A percentile compares a stretch with the other conserved stretches of the same genome.
Evolutionary conservation across 352 stramenopile species (phyloP).

Genomic region (Globisporangium nodosum): DNA sequence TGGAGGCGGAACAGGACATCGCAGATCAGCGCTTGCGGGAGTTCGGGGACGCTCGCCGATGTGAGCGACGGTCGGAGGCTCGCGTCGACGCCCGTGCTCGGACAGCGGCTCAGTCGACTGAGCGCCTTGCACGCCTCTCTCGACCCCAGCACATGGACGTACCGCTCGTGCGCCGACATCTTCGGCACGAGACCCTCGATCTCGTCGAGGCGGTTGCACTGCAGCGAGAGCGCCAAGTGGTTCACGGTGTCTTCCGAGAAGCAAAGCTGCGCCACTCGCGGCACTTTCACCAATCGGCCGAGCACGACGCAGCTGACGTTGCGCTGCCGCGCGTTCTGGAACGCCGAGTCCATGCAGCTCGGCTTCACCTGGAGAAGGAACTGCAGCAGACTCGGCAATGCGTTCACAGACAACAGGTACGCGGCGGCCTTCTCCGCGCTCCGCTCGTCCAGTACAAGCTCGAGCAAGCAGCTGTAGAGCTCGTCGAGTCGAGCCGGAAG

Average conservation of each 20-base stretch:
- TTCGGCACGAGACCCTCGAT: conserved; percentile 33
- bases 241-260: conserved; percentile 59
- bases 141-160: conserved; percentile 40
- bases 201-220: conserved; percentile 68
- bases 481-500: conserved; percentile 30
- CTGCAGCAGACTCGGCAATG: conserved; percentile 38
- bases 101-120: conserved; percentile 42
- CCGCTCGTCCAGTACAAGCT: conserved; percentile 30
- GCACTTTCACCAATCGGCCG: conserved; percentile 37
- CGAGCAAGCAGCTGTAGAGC: conserved; percentile 40
- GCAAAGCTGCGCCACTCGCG: conserved; percentile 24
- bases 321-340: conserved; percentile 44
- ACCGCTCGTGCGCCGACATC: conserved; percentile 24
- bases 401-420: conserved; percentile 36
- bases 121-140: conserved; percentile 60
- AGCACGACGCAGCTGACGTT: conserved; percentile 75
- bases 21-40: conserved; percentile 57
- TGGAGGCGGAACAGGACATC: conserved; percentile 60
- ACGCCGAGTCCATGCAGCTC: conserved; percentile 44
- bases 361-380: conserved; percentile 50
- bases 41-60: conserved; percentile 36
- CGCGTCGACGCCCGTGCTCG: conserved; percentile 26
- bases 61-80: conserved; percentile 40
- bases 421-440: conserved; percentile 20
- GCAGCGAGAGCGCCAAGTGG: conserved; percentile 63